Percentiles rank a stretch among this genome's conserved stretches.
Conservation (phyloP, 495 filamentous ascomycete species). For the Podospora pseudoanserina region DNA sequence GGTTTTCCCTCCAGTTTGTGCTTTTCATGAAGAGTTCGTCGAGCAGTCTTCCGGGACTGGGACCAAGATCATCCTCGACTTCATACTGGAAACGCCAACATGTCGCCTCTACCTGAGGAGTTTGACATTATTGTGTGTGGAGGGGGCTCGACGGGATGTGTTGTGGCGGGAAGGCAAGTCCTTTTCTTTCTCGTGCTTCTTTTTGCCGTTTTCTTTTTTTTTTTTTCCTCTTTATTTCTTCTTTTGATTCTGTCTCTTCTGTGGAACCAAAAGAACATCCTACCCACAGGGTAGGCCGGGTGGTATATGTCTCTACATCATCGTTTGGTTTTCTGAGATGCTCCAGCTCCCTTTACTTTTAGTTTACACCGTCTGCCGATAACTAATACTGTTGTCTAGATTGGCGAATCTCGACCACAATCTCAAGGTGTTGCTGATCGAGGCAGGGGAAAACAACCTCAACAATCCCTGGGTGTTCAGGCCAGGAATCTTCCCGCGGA, state of each 20-base stretch:
- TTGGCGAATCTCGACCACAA: conserved; percentile 79
- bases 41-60: background rate
- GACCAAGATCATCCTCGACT: background rate
- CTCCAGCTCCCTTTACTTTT: too few species aligned
- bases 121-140: conserved; percentile 83
- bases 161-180: conserved; percentile 62
- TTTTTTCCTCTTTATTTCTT: too few species aligned
- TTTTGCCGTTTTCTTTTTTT: conserved; percentile 6
- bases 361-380: background rate
- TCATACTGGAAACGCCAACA: conserved; percentile 13
- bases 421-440: conserved; percentile 74
- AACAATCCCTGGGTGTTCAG: conserved; percentile 83
- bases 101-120: conserved; percentile 58
- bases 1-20: background rate
- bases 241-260: too few species aligned
- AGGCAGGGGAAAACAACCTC: conserved; percentile 74
- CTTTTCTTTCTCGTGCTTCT: too few species aligned
- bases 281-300: too few species aligned
- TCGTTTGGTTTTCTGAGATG: too few species aligned
- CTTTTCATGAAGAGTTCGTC: background rate
- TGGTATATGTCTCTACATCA: too few species aligned
- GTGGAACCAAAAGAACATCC: too few species aligned
- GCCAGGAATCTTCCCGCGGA: conserved; percentile 69
- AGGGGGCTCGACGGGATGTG: conserved; percentile 67
- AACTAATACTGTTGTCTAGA: conserved; percentile 28